These are phyloP conservation scores for Stachybotrys chlorohalonatus DNA, from an alignment of 2,329 filamentous ascomycete species.

Conservation along the genomic window DNA sequence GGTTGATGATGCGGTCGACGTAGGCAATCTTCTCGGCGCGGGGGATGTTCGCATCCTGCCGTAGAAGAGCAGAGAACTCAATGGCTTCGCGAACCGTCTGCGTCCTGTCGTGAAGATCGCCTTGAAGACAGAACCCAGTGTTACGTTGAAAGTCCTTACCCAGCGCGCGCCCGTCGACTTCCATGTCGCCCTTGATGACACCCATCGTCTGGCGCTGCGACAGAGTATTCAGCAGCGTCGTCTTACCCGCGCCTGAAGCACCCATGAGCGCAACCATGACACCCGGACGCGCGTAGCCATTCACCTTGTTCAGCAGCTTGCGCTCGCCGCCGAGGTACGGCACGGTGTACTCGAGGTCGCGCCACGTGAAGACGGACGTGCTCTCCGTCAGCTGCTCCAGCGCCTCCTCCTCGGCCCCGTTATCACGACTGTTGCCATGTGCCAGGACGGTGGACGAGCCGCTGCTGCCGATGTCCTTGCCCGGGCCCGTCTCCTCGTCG, in stretches of 20 bases:
- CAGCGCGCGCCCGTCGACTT: slow-evolving; percentile 62
- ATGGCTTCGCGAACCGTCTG: slow-evolving; percentile 57
- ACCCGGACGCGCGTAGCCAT: slow-evolving; percentile 72
- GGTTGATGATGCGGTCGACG: slow-evolving; percentile 53
- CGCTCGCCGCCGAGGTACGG: slow-evolving; percentile 30
- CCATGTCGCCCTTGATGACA: slow-evolving; percentile 63
- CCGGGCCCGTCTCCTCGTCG: slow-evolving; percentile 17
- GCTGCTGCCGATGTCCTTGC: not conserved
- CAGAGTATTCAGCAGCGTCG: slow-evolving; percentile 67
- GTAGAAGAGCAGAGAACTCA: slow-evolving; percentile 54
- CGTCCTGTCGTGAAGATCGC: slow-evolving; percentile 55
- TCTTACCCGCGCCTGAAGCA: slow-evolving; percentile 75
- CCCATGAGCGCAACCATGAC: slow-evolving; percentile 75
- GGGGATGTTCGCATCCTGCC: slow-evolving; percentile 46
- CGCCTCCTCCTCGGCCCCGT: slow-evolving; percentile 18
- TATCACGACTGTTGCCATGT: slow-evolving; percentile 1
- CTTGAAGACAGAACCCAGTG: slow-evolving; percentile 58
- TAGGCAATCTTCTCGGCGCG: slow-evolving; percentile 55
- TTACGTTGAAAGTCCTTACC: slow-evolving; percentile 68
- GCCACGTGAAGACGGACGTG: slow-evolving; percentile 61
- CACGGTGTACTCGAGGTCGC: slow-evolving; percentile 62
- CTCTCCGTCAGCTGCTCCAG: slow-evolving; percentile 42
- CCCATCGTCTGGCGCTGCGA: slow-evolving; percentile 68
- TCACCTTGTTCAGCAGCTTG: slow-evolving; percentile 39
- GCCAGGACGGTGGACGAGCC: slow-evolving; percentile 6